These are phyloP conservation scores for Cardamine resedifolia DNA, from an alignment of 345 rosid species.

Conservation along the genomic window DNA sequence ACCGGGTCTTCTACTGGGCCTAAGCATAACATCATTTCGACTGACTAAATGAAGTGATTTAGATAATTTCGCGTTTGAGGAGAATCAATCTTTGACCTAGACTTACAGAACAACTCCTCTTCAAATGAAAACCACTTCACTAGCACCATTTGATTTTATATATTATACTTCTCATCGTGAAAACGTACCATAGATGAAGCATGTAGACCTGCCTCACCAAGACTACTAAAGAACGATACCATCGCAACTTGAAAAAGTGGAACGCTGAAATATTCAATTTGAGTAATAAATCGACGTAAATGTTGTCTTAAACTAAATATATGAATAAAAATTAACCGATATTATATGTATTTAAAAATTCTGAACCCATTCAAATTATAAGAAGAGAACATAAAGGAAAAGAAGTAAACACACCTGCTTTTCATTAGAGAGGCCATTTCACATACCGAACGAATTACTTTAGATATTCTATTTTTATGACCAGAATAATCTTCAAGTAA, in stretches of 20 bases:
- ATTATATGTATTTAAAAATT: neutral
- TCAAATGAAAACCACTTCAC: no score
- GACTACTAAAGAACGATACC: slow-evolving; percentile 70
- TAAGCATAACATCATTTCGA: no score
- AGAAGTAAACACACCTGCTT: slow-evolving; percentile 56
- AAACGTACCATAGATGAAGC: slow-evolving; percentile 66
- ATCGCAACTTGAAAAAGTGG: slow-evolving; percentile 75
- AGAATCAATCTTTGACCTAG: no score
- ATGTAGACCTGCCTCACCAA: slow-evolving; percentile 73
- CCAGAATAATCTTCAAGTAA: slow-evolving; percentile 32
- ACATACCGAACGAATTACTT: slow-evolving; percentile 49
- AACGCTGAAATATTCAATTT: slow-evolving; percentile 41
- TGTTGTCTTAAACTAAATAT: neutral
- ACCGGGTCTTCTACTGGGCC: no score
- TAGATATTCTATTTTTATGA: slow-evolving; percentile 36
- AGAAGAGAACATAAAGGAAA: neutral
- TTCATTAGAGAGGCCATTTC: slow-evolving; percentile 55
- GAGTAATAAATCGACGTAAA: neutral
- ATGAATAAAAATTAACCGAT: neutral
- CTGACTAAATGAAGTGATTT: no score
- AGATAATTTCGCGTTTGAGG: no score
- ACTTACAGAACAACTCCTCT: no score
- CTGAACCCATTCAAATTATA: neutral
- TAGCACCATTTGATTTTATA: no score
- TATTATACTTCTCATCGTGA: neutral